Conservation (phyloP, 331 rosid species). For the Telfairia occidentalis region DNA sequence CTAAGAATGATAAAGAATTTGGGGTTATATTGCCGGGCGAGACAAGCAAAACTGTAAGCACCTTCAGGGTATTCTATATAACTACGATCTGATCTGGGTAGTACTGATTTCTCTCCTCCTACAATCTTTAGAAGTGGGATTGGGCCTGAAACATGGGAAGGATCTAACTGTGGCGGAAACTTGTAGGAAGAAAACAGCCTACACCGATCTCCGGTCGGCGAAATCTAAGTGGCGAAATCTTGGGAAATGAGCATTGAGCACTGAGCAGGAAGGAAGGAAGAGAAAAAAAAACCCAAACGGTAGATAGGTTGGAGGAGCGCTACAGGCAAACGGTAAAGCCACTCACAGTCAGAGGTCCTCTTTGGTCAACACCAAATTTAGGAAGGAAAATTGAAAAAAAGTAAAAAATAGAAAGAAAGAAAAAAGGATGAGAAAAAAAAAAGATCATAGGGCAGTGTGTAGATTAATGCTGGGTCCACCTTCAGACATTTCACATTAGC, state of each 20-base stretch:
- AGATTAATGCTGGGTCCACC: conserved; percentile 7
- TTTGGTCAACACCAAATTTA: conserved; percentile 6
- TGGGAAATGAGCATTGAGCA: background rate
- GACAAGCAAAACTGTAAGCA: conserved; percentile 10
- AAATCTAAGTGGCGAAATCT: background rate
- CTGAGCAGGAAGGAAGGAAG: no score
- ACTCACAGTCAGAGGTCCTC: background rate
- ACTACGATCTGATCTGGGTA: conserved; percentile 2
- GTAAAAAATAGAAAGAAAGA: background rate
- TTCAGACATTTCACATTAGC: background rate
- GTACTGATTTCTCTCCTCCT: background rate
- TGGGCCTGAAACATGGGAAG: background rate
- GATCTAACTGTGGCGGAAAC: background rate
- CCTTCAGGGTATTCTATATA: conserved; percentile 2
- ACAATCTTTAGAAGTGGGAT: background rate
- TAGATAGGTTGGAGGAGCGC: background rate
- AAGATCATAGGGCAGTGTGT: conserved; percentile 4
- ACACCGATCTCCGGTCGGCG: background rate
- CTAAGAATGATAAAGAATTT: conserved; percentile 14
- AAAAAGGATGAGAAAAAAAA: no score
- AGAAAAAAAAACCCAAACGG: background rate
- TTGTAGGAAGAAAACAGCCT: background rate
- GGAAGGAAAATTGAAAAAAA: background rate
- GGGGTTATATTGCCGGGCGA: conserved; percentile 31
- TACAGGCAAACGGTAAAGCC: background rate